Conservation (phyloP, 2,329 filamentous ascomycete species). For the Didymella arachidicola region DNA sequence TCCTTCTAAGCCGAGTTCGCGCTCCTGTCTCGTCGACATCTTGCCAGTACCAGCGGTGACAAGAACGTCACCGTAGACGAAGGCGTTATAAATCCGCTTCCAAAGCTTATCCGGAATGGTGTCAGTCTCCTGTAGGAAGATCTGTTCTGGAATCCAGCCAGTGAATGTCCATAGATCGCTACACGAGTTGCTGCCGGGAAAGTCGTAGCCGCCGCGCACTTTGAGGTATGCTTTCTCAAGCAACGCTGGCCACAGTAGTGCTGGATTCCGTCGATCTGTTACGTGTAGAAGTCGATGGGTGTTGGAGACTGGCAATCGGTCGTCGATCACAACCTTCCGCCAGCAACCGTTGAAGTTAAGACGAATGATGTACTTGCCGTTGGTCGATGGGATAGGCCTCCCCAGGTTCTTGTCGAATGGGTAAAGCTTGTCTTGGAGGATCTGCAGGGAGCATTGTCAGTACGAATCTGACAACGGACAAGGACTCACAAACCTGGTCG, state of each 20-base stretch:
- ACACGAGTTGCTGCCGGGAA: conserved; percentile 95
- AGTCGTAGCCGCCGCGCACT: conserved; percentile 93
- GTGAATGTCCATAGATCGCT: conserved; percentile 93
- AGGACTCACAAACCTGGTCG: conserved; percentile 63
- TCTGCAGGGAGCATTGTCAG: conserved; percentile 55
- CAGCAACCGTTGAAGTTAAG: conserved; percentile 96
- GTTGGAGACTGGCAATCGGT: conserved; percentile 80
- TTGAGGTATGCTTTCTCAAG: conserved; percentile 97
- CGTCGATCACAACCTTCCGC: conserved; percentile 86
- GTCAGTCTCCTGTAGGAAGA: conserved; percentile 87
- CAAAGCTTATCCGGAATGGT: conserved; percentile 78
- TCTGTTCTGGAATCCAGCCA: conserved; percentile 95
- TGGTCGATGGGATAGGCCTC: conserved; percentile 71
- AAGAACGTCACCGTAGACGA: conserved; percentile 79
- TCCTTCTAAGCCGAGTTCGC: conserved; percentile 79
- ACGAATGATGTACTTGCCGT: conserved; percentile 89
- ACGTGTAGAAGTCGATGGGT: conserved; percentile 83
- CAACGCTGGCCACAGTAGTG: conserved; percentile 88
- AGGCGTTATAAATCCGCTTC: conserved; percentile 77
- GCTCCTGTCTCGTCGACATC: conserved; percentile 78
- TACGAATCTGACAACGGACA: neutral
- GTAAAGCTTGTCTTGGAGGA: conserved; percentile 75
- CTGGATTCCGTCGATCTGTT: conserved; percentile 81
- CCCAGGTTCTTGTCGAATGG: conserved; percentile 70
- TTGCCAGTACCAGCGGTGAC: conserved; percentile 90